Evolutionary conservation across 106 monocot species (phyloP).

Genomic region (Platanthera guangdongensis): DNA sequence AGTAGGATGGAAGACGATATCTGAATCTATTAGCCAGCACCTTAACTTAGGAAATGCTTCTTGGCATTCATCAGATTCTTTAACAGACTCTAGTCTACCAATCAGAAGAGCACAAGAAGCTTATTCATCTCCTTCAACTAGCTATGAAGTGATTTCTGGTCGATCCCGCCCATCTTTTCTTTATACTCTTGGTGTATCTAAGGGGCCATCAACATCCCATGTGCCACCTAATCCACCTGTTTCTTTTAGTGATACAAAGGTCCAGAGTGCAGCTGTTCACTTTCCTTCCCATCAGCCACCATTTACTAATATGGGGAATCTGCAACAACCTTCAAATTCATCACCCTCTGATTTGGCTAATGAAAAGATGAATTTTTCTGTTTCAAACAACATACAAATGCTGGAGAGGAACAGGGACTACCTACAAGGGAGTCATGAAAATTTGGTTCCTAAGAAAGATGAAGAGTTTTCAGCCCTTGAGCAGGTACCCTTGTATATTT

Average conservation of each 20-base stretch:
- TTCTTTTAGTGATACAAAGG: constrained; percentile 19
- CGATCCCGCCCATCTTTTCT: constrained; percentile 83
- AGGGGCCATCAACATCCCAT: constrained; percentile 31
- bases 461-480: constrained; percentile 86
- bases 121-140: constrained; percentile 23
- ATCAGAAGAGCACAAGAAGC: constrained; percentile 29
- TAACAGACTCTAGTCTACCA: constrained; percentile 18
- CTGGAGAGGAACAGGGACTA: constrained; percentile 10
- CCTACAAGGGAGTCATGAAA: constrained; percentile 13
- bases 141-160: constrained; percentile 22
- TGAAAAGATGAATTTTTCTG: constrained; percentile 19
- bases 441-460: constrained; percentile 36
- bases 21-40: constrained; percentile 35
- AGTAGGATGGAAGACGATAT: constrained; percentile 22
- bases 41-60: constrained; percentile 26
- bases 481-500: constrained; percentile 42
- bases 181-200: constrained; percentile 62
- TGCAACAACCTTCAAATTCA: constrained; percentile 17
- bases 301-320: constrained; percentile 4
- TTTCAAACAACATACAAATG: constrained; percentile 14
- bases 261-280: constrained; percentile 18
- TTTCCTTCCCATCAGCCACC: constrained; percentile 16
- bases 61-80: constrained; percentile 31
- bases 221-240: constrained; percentile 14
- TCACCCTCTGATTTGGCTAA: constrained; percentile 7